Base-by-base conservation (phyloP, 192 early-diverging fungal species). In the Bifiguratus adelaidae region DNA sequence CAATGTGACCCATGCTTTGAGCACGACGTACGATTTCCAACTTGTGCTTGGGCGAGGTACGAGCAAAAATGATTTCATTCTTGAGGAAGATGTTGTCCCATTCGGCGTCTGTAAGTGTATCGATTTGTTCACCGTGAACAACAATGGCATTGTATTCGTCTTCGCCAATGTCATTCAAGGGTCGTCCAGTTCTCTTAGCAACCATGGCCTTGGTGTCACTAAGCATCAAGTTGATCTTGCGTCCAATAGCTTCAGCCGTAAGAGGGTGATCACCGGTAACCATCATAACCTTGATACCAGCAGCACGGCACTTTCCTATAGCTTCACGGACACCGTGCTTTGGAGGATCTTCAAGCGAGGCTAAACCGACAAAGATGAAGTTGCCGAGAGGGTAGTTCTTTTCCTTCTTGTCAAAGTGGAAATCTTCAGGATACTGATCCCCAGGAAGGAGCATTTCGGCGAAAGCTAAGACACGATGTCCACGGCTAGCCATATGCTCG, bases 271-370 rank as follows among this genome's bases (percentile, higher is more conserved):
- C 93, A 64, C 91, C 93, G 27, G 95, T 98, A n/a, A 98, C 90
- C 91, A 98, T 95, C 74, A 98, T 88, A 30, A 98, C 91, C 59
- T 87, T 84, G 67, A 98, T 86, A 50, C 95, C 95, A 9, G 95
- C 95, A 23, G 63, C 68, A 47, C 91, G 85, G 60, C 91, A 93
- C 33, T 83, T 80, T 32, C 90, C 92, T 63, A 98, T 89, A 18
- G 92, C 92, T 64, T 95, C 91, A 65, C 91, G 88, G n/a, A 98
- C 92, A 44, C 91, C 95, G 58, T 94, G 92, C 62, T 94, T 94
- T 53, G 95, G 95, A 42, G 95, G 95, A 60, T 95, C 95, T 57
- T 94, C 89, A 6, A 98, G 70, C n/a, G 84, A 87, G 7, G 78
- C 76, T 18, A 98, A 72, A 9, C 95, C 95, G 15, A 94, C 74